Percentiles rank a stretch among this genome's conserved stretches.
Conservation (phyloP, 352 stramenopile species). For the Phytophthora rubi region DNA sequence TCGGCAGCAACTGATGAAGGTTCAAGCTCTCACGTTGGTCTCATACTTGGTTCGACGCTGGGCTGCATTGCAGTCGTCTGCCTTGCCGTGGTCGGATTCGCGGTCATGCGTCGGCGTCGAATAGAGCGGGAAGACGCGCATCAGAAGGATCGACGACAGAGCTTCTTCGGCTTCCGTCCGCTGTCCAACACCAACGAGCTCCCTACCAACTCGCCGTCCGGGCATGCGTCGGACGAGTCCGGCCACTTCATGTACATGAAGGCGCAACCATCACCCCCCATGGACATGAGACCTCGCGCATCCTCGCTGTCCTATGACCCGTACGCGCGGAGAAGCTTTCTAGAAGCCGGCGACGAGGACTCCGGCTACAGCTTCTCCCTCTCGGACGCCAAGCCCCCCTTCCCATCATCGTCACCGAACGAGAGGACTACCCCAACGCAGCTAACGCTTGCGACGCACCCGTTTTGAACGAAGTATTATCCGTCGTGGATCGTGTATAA, state of each 20-base stretch:
- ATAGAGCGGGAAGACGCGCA: conserved; percentile 9
- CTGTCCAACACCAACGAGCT: conserved; percentile 50
- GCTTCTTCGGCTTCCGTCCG: conserved; percentile 50
- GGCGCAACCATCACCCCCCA: conserved; percentile 42
- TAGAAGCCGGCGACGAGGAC: conserved; percentile 34
- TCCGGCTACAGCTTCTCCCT: conserved; percentile 52
- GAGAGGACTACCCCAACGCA: conserved; percentile 24
- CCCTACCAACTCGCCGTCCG: conserved; percentile 44
- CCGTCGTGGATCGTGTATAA: conserved; percentile 18
- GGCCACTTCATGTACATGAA: conserved; percentile 64
- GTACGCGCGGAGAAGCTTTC: conserved; percentile 49
- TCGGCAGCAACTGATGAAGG: conserved; percentile 14
- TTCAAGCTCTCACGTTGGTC: conserved; percentile 26
- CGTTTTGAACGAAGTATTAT: conserved; percentile 24
- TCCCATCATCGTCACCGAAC: conserved; percentile 12
- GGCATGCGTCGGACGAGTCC: conserved; percentile 48
- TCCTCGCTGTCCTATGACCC: conserved; percentile 66
- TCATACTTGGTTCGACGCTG: conserved; percentile 48
- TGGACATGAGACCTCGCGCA: conserved; percentile 36
- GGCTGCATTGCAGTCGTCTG: conserved; percentile 38
- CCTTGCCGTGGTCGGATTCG: conserved; percentile 35
- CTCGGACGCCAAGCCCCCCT: conserved; percentile 32
- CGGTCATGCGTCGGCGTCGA: conserved; percentile 32
- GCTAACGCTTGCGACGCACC: conserved; percentile 17
- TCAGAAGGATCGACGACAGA: conserved; percentile 33